Evolutionary conservation across 1,284 basidiomycete genomes (phyloP), one percentile per base, ranked within the genome.

Genomic region (Leccinum holopus): DNA sequence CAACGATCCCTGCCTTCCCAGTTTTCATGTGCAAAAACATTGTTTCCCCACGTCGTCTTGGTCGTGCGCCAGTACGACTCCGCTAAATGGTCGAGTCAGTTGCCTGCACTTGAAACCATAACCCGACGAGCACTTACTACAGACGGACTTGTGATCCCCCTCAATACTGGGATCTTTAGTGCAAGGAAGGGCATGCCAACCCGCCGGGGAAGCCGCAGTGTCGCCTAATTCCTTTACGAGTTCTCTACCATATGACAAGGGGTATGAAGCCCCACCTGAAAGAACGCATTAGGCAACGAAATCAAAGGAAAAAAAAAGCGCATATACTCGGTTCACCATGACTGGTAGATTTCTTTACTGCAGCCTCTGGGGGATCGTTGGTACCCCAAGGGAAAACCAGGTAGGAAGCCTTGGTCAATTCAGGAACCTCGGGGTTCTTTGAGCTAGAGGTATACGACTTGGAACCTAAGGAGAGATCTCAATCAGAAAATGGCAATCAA

Each of bases 41-140:
- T 97, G 83, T 97, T 97, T 60, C 95, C 95, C 80, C 87, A 89
- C 0, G 94, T 97, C 8, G 87, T 91, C 39, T 87, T 87, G 58
- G 89, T 91, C 71, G 89, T 90, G 65, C 84, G 78, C 74, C 79
- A 87, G 72, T 59, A 59, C 5, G 71, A 78, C 80, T 53, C 71
- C 28, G 55, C 63, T 69, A 37, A 16, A 52, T 1, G 51, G 35
- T 9, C 10, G 18, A 16, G 14, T 62, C 33, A 61, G 10, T 58
- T 33, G 3, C n/a, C 28, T 2, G 12, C 35, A 33, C 11, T 39
- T 37, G 5, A 2, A 32, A 12, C 3, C 8, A 1, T 21, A 8
- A 1, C 14, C 1, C 6, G 7, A 2, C 16, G 47, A 41, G 41
- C 2, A 56, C 65, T 64, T 61, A 61, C 63, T 62, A 44, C 75